Percentiles rank a stretch among this genome's conserved stretches.
phyloP scores from a whole-genome alignment of 306 rosid species.

The Arachis hypogaea region DNA sequence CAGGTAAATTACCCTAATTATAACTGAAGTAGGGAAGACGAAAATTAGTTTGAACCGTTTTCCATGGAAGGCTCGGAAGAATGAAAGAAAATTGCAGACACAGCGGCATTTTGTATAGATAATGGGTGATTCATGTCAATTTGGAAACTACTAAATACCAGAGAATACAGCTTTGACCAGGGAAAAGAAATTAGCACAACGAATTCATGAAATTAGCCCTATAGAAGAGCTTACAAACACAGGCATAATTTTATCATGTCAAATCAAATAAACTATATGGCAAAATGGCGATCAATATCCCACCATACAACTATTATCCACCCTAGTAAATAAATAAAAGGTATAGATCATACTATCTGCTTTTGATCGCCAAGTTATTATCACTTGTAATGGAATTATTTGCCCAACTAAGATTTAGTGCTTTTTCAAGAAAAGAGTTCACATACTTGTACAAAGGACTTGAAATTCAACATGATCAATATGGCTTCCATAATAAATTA shows the following conservation, averaged over 20 bases:
- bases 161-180: background rate
- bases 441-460: slow-evolving; percentile 40
- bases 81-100: too few species aligned
- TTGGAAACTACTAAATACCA: slow-evolving; percentile 5
- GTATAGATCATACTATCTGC: slow-evolving; percentile 25
- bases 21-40: too few species aligned
- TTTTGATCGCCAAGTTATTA: slow-evolving; percentile 29
- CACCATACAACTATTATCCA: slow-evolving; percentile 29
- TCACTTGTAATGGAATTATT: slow-evolving; percentile 27
- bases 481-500: slow-evolving; percentile 35
- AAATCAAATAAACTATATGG: slow-evolving; percentile 23
- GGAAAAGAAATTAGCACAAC: background rate
- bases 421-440: slow-evolving; percentile 17
- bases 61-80: too few species aligned
- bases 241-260: background rate
- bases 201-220: slow-evolving; percentile 9
- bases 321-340: slow-evolving; percentile 2
- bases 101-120: background rate
- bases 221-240: background rate
- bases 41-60: too few species aligned
- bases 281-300: slow-evolving; percentile 11
- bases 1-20: too few species aligned
- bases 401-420: slow-evolving; percentile 10
- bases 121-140: slow-evolving; percentile 3
- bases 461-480: slow-evolving; percentile 23